phyloP scores from a whole-genome alignment of 208 protist genomes.

The Trypanosoma scelopori region DNA sequence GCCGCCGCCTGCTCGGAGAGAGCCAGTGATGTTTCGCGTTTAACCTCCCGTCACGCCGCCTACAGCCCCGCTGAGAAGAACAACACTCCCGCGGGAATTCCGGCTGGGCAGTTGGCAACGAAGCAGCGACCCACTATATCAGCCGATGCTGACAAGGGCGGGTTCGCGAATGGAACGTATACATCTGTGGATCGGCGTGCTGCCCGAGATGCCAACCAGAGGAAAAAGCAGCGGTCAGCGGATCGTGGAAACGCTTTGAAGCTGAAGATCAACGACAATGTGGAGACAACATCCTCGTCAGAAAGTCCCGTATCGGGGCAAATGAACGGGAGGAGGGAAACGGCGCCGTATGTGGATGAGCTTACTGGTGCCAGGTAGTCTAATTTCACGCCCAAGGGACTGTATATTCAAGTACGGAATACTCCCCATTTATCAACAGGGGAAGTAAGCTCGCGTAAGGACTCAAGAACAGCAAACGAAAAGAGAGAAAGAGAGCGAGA shows the following conservation, averaged over 20 bases:
- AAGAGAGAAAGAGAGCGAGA: too few species aligned
- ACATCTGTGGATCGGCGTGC: background rate
- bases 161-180: background rate
- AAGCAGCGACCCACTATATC: slow-evolving; percentile 4
- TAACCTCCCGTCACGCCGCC: background rate
- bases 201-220: background rate
- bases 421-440: background rate
- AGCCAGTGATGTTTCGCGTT: background rate
- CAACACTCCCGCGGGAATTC: background rate
- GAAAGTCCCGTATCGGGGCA: background rate
- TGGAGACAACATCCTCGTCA: background rate
- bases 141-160: background rate
- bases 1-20: background rate
- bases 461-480: background rate
- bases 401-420: background rate
- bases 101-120: background rate
- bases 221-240: background rate
- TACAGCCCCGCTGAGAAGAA: background rate
- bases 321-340: slow-evolving; percentile 22
- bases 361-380: background rate
- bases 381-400: background rate
- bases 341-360: slow-evolving; percentile 14
- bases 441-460: background rate
- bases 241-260: background rate
- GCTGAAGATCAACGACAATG: background rate